Percentiles rank a stretch among this genome's conserved stretches.
Conservation (phyloP, 192 early-diverging fungal genomes). For the Podila epicladia region DNA sequence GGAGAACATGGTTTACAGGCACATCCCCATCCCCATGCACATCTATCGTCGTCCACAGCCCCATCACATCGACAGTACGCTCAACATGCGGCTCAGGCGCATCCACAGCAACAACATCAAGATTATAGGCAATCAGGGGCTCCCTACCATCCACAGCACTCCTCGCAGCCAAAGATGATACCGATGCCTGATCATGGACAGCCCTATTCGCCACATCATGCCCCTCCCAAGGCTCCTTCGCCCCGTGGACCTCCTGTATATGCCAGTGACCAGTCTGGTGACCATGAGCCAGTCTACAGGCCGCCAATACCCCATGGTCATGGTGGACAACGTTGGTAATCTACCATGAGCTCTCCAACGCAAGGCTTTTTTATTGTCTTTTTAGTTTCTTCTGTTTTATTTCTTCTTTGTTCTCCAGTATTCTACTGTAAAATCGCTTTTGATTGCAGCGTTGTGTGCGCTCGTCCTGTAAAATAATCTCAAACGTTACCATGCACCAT, state of each 20-base stretch:
- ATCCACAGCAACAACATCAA: conserved; percentile 17
- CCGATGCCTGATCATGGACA: conserved; percentile 24
- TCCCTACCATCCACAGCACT: conserved; percentile 16
- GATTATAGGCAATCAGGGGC: conserved; percentile 15
- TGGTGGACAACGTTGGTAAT: not conserved
- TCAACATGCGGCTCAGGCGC: conserved; percentile 11
- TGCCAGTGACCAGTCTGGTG: conserved; percentile 14
- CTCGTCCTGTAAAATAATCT: too few species aligned
- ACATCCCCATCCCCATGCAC: not conserved
- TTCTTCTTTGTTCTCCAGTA: not conserved
- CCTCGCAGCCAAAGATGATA: conserved; percentile 19
- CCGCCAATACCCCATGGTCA: conserved; percentile 20
- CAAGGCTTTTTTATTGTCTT: not conserved
- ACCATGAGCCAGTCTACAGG: conserved; percentile 40
- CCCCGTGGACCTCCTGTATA: conserved; percentile 18
- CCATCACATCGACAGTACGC: conserved; percentile 2
- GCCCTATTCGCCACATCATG: conserved; percentile 12
- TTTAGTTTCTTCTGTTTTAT: not conserved
- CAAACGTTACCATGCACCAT: too few species aligned
- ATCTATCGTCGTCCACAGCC: not conserved
- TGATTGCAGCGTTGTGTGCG: not conserved
- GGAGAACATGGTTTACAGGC: conserved; percentile 6
- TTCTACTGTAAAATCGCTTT: not conserved
- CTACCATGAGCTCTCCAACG: not conserved
- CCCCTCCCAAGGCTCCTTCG: conserved; percentile 12